Evolutionary conservation across 1,284 basidiomycete species (phyloP).

Genomic region (Apiotrichum sp.): DNA sequence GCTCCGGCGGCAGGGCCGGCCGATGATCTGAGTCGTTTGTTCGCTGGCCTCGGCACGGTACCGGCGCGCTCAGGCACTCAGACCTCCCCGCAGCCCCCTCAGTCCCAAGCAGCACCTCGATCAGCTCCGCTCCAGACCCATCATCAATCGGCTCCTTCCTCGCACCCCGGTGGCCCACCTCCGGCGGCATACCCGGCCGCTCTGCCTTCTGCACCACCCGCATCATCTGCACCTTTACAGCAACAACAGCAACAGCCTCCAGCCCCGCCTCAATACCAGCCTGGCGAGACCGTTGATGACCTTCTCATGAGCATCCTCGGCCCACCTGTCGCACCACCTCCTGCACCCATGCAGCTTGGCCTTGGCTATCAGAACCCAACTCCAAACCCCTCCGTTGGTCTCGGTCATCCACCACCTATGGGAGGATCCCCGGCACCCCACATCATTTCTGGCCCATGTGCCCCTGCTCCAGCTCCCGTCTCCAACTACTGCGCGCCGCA

Average conservation of each 20-base stretch:
- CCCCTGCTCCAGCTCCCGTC: not conserved
- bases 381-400: not conserved
- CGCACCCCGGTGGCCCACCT: not conserved
- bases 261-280: constrained; percentile 11
- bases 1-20: not conserved
- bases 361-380: not conserved
- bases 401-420: not conserved
- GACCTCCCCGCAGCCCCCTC: not conserved
- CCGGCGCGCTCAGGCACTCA: constrained; percentile 1
- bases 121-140: not conserved
- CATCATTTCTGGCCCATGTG: not conserved
- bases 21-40: constrained; percentile 36
- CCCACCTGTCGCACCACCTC: not conserved
- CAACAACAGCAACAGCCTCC: not conserved
- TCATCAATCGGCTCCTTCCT: not conserved
- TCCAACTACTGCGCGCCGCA: constrained; percentile 1
- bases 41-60: constrained; percentile 28
- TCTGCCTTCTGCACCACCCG: not conserved
- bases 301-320: constrained; percentile 37
- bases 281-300: constrained; percentile 41
- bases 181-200: not conserved
- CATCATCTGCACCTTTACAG: not conserved
- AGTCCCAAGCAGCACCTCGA: not conserved
- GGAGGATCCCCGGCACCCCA: not conserved
- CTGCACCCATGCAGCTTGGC: not conserved